Conservation (phyloP, 2,329 filamentous ascomycete genomes). For the Exophiala bonariae region DNA sequence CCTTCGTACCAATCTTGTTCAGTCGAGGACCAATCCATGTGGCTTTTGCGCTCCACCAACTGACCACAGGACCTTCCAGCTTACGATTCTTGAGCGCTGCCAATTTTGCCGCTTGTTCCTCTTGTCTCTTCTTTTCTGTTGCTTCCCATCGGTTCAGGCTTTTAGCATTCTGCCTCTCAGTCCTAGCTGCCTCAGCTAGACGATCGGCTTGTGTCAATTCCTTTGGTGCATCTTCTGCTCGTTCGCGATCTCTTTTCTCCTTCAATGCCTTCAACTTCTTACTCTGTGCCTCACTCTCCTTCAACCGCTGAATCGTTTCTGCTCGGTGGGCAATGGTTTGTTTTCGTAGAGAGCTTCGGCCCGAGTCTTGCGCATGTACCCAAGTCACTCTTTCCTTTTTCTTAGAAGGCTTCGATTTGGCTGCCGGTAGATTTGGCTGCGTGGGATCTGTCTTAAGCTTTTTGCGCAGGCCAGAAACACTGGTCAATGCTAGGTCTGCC, state of each 20-base stretch:
- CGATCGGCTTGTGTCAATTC: constrained; percentile 85
- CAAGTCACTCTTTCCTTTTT: constrained; percentile 70
- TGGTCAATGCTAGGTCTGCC: constrained; percentile 70
- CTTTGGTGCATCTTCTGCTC: constrained; percentile 74
- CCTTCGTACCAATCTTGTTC: constrained; percentile 18
- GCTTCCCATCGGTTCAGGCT: constrained; percentile 93
- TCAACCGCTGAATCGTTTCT: constrained; percentile 49
- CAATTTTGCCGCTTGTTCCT: constrained; percentile 77
- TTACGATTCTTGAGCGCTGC: constrained; percentile 85
- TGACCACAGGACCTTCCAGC: constrained; percentile 83
- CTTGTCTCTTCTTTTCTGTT: constrained; percentile 83
- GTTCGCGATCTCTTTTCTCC: constrained; percentile 60
- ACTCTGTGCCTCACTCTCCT: constrained; percentile 50
- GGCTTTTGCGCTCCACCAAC: constrained; percentile 89
- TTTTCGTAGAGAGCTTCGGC: constrained; percentile 61
- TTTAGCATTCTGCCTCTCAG: constrained; percentile 85
- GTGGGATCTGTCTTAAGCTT: constrained; percentile 68
- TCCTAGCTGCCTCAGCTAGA: constrained; percentile 74
- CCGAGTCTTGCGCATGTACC: constrained; percentile 64
- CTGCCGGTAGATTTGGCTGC: constrained; percentile 31
- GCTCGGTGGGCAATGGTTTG: constrained; percentile 68
- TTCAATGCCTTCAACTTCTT: constrained; percentile 54
- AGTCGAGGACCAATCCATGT: constrained; percentile 73
- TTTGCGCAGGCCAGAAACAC: constrained; percentile 58
- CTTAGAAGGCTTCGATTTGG: constrained; percentile 56